Evolutionary conservation across 257 asterid genomes (phyloP).

Genomic region (Primulina eburnea): DNA sequence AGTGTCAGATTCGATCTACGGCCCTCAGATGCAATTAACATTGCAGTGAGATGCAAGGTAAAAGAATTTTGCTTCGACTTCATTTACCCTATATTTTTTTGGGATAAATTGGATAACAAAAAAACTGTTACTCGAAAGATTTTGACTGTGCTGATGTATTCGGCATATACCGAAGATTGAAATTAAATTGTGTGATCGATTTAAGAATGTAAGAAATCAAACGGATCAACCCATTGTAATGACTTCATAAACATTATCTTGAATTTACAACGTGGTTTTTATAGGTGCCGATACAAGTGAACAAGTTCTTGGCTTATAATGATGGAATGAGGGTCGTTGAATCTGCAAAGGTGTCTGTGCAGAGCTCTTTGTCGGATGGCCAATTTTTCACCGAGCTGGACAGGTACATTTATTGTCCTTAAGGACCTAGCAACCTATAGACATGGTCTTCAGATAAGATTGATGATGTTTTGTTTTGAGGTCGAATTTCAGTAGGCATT

Average conservation of each 20-base stretch:
- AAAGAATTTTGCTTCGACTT: not conserved
- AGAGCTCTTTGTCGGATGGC: slow-evolving; percentile 30
- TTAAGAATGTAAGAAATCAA: not conserved
- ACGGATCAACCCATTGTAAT: not conserved
- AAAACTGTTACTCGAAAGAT: not conserved
- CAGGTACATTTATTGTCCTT: slow-evolving; percentile 31
- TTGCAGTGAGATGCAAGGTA: slow-evolving; percentile 99
- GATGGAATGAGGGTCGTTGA: slow-evolving; percentile 56
- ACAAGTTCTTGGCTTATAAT: slow-evolving; percentile 46
- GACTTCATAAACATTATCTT: not conserved
- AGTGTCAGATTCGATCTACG: slow-evolving; percentile 78
- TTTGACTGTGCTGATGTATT: not conserved
- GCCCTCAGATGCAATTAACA: slow-evolving; percentile 97
- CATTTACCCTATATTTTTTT: not conserved
- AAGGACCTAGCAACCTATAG: not conserved
- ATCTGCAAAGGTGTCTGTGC: slow-evolving; percentile 34
- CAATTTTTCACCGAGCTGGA: slow-evolving; percentile 43
- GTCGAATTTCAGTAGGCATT: not conserved
- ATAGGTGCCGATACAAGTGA: slow-evolving; percentile 63
- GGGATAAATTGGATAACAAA: not conserved
- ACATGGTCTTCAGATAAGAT: not conserved
- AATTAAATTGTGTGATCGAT: not conserved
- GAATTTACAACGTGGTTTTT: not conserved
- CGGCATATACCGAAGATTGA: not conserved
- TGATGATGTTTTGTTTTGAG: not conserved